Evolutionary conservation across 345 rosid species (phyloP).

Genomic region (Crucihimalaya himalaica): DNA sequence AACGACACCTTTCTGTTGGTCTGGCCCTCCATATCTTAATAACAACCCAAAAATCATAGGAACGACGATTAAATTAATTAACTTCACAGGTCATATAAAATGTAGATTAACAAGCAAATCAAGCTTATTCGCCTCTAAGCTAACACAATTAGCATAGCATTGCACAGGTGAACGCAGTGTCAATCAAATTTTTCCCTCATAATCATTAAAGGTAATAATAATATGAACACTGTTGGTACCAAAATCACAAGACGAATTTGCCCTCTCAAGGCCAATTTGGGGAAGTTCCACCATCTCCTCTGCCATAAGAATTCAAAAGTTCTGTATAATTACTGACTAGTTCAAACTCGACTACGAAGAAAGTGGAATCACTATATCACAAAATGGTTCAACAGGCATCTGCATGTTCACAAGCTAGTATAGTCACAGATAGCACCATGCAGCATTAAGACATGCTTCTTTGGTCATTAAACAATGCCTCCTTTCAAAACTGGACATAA

Average conservation of each 20-base stretch:
- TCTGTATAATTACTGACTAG: not conserved
- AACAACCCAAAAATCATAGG: conserved; percentile 26
- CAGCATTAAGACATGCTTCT: not conserved
- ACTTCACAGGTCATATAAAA: not conserved
- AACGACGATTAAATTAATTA: not conserved
- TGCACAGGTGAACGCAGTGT: not conserved
- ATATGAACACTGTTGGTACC: conserved; percentile 5
- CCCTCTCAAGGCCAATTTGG: conserved; percentile 11
- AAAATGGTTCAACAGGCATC: not conserved
- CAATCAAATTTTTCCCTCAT: not conserved
- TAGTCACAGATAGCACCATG: not conserved
- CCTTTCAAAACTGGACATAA: not conserved
- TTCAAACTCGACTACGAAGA: not conserved
- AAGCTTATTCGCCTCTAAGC: not conserved
- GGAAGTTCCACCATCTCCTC: conserved; percentile 20
- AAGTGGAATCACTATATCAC: not conserved
- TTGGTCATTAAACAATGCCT: not conserved
- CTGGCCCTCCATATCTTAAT: conserved; percentile 66
- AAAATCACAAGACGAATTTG: conserved; percentile 12
- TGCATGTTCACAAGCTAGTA: not conserved
- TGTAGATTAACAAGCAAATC: conserved; percentile 9
- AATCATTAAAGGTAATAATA: not conserved
- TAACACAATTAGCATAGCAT: not conserved
- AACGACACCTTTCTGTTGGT: conserved; percentile 57
- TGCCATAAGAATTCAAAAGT: not conserved